Evolutionary conservation across 1,284 basidiomycete genomes (phyloP).

Genomic region (Malassezia japonica): DNA sequence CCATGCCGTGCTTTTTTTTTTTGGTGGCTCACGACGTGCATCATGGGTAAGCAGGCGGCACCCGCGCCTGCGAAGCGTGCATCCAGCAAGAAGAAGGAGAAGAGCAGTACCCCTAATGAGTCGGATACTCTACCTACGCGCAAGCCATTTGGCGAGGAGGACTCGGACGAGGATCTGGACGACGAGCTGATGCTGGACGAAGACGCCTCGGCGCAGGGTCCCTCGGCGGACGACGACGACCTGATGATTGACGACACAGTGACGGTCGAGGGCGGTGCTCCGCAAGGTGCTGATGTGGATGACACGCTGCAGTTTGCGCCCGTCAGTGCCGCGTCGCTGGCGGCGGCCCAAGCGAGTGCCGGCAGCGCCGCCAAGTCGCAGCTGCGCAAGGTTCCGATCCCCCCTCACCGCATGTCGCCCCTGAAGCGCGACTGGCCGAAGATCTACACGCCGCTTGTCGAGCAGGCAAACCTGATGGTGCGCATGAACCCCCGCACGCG

Average conservation of each 20-base stretch:
- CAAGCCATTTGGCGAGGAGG: constrained; percentile 14
- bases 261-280: neutral
- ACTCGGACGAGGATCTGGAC: constrained; percentile 12
- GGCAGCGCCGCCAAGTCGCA: constrained; percentile 19
- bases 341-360: neutral
- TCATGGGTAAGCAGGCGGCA: neutral
- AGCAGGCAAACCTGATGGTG: constrained; percentile 85
- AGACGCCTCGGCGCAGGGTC: neutral
- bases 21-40: neutral
- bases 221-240: constrained; percentile 11
- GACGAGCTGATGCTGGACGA: constrained; percentile 2
- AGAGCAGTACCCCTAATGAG: neutral
- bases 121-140: neutral
- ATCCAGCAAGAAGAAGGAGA: neutral
- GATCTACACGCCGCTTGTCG: constrained; percentile 89
- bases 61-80: neutral
- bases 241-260: constrained; percentile 12
- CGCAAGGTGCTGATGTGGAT: neutral
- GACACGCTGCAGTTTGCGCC: constrained; percentile 14
- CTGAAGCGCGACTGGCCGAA: constrained; percentile 95
- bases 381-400: constrained; percentile 62
- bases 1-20: neutral
- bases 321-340: constrained; percentile 11
- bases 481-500: constrained; percentile 85
- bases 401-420: constrained; percentile 93